Conservation (phyloP, 768 basidiomycete genomes). For the Neoboletus magnificus region DNA sequence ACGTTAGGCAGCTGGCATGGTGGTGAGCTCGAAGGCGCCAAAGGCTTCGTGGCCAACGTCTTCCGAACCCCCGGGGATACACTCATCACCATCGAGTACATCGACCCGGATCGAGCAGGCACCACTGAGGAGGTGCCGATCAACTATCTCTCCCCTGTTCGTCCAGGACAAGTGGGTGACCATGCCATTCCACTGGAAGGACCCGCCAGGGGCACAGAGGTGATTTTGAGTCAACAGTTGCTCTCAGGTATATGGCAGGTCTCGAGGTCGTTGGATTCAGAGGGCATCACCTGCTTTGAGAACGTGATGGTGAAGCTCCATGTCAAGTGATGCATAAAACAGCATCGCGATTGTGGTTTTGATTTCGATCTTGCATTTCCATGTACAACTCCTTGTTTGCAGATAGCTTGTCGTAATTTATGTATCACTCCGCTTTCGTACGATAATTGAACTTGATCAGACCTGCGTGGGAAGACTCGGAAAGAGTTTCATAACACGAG, state of each 20-base stretch:
- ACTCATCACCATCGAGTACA: constrained; percentile 26
- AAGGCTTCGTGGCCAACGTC: constrained; percentile 28
- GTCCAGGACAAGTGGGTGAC: constrained; percentile 39
- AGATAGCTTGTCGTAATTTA: constrained; percentile 6
- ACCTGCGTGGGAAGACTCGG: constrained; percentile 7
- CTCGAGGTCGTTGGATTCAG: constrained; percentile 12
- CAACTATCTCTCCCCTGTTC: constrained; percentile 40
- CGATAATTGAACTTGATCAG: not conserved
- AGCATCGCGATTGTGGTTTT: not conserved
- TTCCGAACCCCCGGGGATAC: constrained; percentile 29
- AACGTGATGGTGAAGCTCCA: constrained; percentile 28
- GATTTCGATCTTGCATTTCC: not conserved
- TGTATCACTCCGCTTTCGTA: not conserved
- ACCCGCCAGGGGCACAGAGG: constrained; percentile 37
- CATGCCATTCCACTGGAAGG: constrained; percentile 52
- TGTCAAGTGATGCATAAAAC: constrained; percentile 11
- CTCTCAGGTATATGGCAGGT: constrained; percentile 29
- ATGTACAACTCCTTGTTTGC: constrained; percentile 1
- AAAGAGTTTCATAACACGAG: not conserved
- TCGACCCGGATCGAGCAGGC: constrained; percentile 32
- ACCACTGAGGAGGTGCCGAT: constrained; percentile 38
- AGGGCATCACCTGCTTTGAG: constrained; percentile 12
- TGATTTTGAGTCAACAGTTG: constrained; percentile 42
- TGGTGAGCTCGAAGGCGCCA: constrained; percentile 28
- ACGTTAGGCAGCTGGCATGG: constrained; percentile 26